phyloP scores from a whole-genome alignment of 257 asterid genomes.

The Solanum tacnaense region DNA sequence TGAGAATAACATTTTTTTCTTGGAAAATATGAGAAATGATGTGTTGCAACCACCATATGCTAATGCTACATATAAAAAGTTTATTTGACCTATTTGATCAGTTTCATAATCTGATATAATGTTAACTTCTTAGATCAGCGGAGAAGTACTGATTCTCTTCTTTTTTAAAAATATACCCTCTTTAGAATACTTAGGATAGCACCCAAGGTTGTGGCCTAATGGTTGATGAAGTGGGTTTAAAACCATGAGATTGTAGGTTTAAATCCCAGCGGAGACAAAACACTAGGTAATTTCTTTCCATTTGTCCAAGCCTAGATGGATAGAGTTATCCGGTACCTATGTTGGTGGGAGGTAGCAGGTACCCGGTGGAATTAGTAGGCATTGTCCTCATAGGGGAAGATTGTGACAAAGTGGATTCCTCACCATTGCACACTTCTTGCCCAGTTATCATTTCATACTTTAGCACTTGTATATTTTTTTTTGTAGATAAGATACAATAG shows the following conservation, averaged over 20 bases:
- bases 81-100: not conserved
- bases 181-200: not conserved
- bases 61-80: not conserved
- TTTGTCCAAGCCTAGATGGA: not conserved
- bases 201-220: not conserved
- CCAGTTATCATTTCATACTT: not conserved
- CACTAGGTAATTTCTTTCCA: not conserved
- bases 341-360: not conserved
- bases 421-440: not conserved
- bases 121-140: not conserved
- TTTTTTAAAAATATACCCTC: fast-evolving
- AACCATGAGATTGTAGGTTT: not conserved
- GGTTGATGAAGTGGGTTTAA: not conserved
- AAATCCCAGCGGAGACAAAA: not conserved
- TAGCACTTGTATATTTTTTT: not conserved
- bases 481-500: not conserved
- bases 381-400: not conserved
- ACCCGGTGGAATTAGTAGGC: not conserved
- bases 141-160: not conserved
- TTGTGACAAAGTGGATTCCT: not conserved
- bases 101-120: not conserved
- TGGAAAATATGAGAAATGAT: not conserved
- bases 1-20: not conserved
- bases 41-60: not conserved
- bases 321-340: not conserved